Evolutionary conservation across 495 filamentous ascomycete genomes (phyloP).

Genomic region (Penicillium longicatenatum): DNA sequence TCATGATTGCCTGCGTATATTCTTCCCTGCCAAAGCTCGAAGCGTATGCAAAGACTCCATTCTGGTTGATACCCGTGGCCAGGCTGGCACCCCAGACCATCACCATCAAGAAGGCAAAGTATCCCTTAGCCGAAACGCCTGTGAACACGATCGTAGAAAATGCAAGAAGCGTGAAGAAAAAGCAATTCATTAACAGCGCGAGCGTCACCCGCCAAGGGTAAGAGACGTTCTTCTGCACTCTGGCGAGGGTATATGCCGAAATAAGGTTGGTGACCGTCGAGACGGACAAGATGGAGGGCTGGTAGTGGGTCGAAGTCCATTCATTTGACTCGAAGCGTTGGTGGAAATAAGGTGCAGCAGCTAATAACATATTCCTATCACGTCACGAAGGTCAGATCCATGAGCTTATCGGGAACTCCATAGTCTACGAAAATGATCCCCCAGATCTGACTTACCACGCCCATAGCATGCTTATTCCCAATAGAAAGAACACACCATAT

Average conservation of each 20-base stretch:
- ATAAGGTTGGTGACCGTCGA: constrained; percentile 79
- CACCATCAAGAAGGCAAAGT: constrained; percentile 79
- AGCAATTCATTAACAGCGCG: constrained; percentile 71
- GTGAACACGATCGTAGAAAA: constrained; percentile 73
- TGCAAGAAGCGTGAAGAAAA: constrained; percentile 72
- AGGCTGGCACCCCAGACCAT: constrained; percentile 80
- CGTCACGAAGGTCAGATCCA: constrained; percentile 4
- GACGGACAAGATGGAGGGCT: constrained; percentile 83
- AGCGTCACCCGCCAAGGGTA: constrained; percentile 81
- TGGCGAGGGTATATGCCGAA: constrained; percentile 71
- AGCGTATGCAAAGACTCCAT: constrained; percentile 91
- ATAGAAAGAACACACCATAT: constrained; percentile 82
- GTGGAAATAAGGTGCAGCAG: constrained; percentile 91
- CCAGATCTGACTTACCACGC: constrained; percentile 68
- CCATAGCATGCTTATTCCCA: constrained; percentile 95
- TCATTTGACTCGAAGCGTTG: constrained; percentile 70
- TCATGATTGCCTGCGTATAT: constrained; percentile 97
- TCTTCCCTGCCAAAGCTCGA: constrained; percentile 78
- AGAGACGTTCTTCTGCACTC: constrained; percentile 73
- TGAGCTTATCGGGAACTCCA: background rate
- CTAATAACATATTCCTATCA: constrained; percentile 95
- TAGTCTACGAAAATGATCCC: background rate
- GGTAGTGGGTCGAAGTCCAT: constrained; percentile 77
- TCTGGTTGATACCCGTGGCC: constrained; percentile 85
- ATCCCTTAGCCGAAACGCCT: constrained; percentile 57